Evolutionary conservation across 2,329 filamentous ascomycete species (phyloP).

Genomic region (Ampelomyces quisqualis): DNA sequence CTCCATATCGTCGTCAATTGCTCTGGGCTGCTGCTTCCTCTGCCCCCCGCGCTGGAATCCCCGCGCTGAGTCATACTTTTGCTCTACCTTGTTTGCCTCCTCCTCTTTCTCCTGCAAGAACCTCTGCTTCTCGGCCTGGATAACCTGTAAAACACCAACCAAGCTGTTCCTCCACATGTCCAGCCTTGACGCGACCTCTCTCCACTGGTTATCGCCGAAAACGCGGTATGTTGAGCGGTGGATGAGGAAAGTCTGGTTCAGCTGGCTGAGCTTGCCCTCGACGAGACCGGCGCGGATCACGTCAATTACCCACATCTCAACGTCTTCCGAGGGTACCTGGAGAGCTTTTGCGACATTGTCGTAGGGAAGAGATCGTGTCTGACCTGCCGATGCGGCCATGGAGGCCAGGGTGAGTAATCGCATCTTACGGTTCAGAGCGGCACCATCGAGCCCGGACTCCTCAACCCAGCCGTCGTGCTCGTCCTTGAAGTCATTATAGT

Average conservation of each 20-base stretch:
- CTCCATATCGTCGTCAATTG: slow-evolving; percentile 42
- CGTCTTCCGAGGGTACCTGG: slow-evolving; percentile 77
- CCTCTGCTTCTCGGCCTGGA: slow-evolving; percentile 78
- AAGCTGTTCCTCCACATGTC: slow-evolving; percentile 89
- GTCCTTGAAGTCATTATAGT: slow-evolving; percentile 93
- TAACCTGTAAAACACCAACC: slow-evolving; percentile 72
- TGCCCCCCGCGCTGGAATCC: slow-evolving; percentile 28
- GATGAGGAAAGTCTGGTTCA: slow-evolving; percentile 89
- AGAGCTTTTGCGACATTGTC: slow-evolving; percentile 79
- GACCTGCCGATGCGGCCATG: slow-evolving; percentile 73
- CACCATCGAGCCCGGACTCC: slow-evolving; percentile 69
- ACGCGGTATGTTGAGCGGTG: slow-evolving; percentile 96
- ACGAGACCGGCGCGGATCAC: slow-evolving; percentile 94
- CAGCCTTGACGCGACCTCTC: slow-evolving; percentile 84
- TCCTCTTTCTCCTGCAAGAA: slow-evolving; percentile 76
- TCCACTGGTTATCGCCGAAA: slow-evolving; percentile 97
- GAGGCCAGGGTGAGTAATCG: slow-evolving; percentile 90
- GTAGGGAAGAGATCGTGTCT: slow-evolving; percentile 87
- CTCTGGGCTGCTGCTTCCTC: slow-evolving; percentile 33
- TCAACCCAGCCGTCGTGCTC: slow-evolving; percentile 86
- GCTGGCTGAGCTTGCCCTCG: slow-evolving; percentile 93
- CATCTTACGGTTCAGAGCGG: slow-evolving; percentile 88
- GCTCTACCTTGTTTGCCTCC: slow-evolving; percentile 70
- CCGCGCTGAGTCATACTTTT: slow-evolving; percentile 54
- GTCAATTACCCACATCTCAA: slow-evolving; percentile 99